Conservation (phyloP, 1,284 basidiomycete genomes). For the Neotropicomus parvogracilis region DNA sequence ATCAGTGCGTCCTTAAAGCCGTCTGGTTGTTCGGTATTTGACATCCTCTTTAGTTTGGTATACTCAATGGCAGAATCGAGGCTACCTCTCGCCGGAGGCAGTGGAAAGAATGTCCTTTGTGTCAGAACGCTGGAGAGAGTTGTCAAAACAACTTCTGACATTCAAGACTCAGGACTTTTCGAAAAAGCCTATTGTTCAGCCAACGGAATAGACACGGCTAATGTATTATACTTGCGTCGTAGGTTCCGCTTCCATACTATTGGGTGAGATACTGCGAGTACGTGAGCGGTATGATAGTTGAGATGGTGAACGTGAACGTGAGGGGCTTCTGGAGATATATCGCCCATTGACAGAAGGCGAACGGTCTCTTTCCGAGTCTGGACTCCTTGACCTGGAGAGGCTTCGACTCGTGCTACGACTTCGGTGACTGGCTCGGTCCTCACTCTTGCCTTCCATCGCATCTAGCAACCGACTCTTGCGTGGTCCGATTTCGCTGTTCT, state of each 20-base stretch:
- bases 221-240: conserved; percentile 17
- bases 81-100: conserved; percentile 65
- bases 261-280: conserved; percentile 58
- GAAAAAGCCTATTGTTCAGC: conserved; percentile 36
- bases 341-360: conserved; percentile 48
- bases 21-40: conserved; percentile 3
- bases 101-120: conserved; percentile 57
- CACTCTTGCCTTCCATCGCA: conserved; percentile 72
- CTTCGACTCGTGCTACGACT: conserved; percentile 34
- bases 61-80: conserved; percentile 66
- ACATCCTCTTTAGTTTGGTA: conserved; percentile 60
- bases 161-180: conserved; percentile 61
- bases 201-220: conserved; percentile 18
- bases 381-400: conserved; percentile 29
- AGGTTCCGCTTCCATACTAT: conserved; percentile 44
- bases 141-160: conserved; percentile 57
- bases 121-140: conserved; percentile 62
- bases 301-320: conserved; percentile 36
- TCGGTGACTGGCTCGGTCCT: conserved; percentile 41
- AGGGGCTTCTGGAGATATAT: conserved; percentile 62
- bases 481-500: conserved; percentile 84
- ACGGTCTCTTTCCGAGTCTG: conserved; percentile 27
- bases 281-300: conserved; percentile 47
- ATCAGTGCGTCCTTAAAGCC: conserved; percentile 56
- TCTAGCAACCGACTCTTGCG: conserved; percentile 78